phyloP scores from a whole-genome alignment of 73 alveolate genomes.

The Breviolum minutum region DNA sequence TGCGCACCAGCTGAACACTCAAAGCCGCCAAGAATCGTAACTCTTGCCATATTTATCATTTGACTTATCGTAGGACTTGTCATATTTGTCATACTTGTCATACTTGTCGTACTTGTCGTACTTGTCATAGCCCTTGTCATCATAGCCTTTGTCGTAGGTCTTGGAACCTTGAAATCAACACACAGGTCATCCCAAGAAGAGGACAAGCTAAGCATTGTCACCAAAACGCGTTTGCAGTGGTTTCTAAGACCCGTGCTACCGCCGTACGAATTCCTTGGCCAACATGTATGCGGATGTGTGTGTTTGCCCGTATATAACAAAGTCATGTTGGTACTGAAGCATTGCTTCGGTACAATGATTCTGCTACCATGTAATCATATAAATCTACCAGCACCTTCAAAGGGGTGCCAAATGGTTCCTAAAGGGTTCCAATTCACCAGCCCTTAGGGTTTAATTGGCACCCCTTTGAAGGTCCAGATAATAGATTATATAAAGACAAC shows the following conservation, averaged over 20 bases:
- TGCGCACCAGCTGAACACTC: not conserved
- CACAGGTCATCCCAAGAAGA: too few species aligned
- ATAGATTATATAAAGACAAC: not conserved
- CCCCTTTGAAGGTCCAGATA: too few species aligned
- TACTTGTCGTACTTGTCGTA: conserved; percentile 45
- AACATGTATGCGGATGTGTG: not conserved
- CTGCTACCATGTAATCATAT: too few species aligned
- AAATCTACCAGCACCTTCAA: too few species aligned
- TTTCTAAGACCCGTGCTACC: not conserved
- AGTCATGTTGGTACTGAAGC: too few species aligned
- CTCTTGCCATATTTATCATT: conserved; percentile 50
- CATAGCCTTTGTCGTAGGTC: conserved; percentile 48
- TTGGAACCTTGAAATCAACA: conserved; percentile 7
- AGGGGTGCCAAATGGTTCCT: too few species aligned
- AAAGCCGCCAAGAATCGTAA: conserved; percentile 17
- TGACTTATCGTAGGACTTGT: conserved; percentile 72
- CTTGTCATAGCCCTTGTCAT: conserved; percentile 64
- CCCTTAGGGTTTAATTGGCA: too few species aligned
- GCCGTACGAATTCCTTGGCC: conserved; percentile 45
- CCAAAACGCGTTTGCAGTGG: not conserved
- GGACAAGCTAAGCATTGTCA: not conserved
- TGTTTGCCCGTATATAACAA: not conserved
- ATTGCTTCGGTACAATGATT: too few species aligned
- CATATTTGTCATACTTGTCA: conserved; percentile 11
- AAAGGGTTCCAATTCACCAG: too few species aligned